phyloP scores from a whole-genome alignment of 352 stramenopile genomes.

The Phytophthora pluvialis region DNA sequence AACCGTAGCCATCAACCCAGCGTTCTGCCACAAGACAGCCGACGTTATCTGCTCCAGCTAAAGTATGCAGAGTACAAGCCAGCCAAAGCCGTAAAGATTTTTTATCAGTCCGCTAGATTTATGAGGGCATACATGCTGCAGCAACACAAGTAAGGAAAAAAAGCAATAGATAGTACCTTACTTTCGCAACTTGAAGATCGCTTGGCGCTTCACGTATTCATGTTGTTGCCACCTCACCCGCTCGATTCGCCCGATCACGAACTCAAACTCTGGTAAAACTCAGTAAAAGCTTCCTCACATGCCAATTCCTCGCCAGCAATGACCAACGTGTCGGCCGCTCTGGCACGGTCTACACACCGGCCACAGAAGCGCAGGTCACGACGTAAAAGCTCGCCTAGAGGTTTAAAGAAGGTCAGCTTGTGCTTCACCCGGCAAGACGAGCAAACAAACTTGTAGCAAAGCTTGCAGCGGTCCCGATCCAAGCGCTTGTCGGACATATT shows the following conservation, averaged over 20 bases:
- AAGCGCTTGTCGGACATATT: constrained; percentile 28
- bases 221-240: constrained; percentile 9
- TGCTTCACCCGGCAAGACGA: constrained; percentile 38
- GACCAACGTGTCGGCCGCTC: constrained; percentile 25
- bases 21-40: constrained; percentile 20
- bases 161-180: constrained; percentile 33
- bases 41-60: constrained; percentile 30
- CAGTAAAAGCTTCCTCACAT: constrained; percentile 13
- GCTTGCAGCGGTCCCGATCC: constrained; percentile 31
- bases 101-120: constrained; percentile 1
- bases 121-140: constrained; percentile 7
- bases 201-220: constrained; percentile 9
- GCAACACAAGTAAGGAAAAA: neutral
- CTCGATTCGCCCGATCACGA: constrained; percentile 13
- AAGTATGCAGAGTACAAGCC: neutral
- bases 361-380: constrained; percentile 37
- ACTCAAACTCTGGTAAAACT: constrained; percentile 33
- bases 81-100: too few species aligned
- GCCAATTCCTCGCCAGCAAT: constrained; percentile 38
- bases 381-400: constrained; percentile 25
- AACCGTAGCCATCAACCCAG: constrained; percentile 24
- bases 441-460: constrained; percentile 45
- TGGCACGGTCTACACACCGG: constrained; percentile 28
- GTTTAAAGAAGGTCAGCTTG: constrained; percentile 34
- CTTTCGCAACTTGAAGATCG: neutral